phyloP scores from a whole-genome alignment of 1,139 yeast genomes.

The Geotrichum macrosporum region DNA sequence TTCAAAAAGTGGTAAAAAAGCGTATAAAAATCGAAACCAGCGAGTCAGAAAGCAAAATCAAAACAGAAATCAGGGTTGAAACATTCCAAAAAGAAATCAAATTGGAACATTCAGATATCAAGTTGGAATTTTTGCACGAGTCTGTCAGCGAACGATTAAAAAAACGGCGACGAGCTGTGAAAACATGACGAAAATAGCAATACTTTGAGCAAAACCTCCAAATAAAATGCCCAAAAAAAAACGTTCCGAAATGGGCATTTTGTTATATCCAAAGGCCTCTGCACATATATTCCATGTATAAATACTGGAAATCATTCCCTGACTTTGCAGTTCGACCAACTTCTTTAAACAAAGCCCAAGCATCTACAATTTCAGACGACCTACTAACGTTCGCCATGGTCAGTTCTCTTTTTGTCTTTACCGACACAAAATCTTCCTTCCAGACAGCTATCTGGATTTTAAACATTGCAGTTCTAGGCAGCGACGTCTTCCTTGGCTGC shows the following conservation, averaged over 20 bases:
- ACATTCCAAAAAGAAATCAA: neutral
- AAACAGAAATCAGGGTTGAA: neutral
- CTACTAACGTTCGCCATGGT: neutral
- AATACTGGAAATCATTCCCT: neutral
- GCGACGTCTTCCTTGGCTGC: neutral
- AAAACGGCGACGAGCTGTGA: conserved; percentile 2
- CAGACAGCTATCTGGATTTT: neutral
- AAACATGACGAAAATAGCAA: neutral
- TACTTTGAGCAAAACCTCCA: neutral
- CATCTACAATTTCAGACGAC: too few relatives aligned
- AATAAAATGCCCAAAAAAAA: neutral
- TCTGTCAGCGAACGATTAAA: conserved; percentile 16
- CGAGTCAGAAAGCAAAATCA: too few relatives aligned
- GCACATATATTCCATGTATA: neutral
- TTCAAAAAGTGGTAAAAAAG: too few relatives aligned
- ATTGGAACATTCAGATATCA: neutral
- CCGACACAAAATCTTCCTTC: neutral
- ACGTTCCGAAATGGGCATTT: neutral
- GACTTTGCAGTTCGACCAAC: neutral
- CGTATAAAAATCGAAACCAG: too few relatives aligned
- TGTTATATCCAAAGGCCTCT: neutral
- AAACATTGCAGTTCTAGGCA: neutral
- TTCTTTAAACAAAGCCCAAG: neutral
- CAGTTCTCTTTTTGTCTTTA: neutral
- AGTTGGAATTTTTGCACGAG: conserved; percentile 4